Percentiles rank a stretch among this genome's conserved stretches.
Evolutionary conservation across 1,139 yeast species (phyloP).

Genomic region (Eremothecium gossypii): DNA sequence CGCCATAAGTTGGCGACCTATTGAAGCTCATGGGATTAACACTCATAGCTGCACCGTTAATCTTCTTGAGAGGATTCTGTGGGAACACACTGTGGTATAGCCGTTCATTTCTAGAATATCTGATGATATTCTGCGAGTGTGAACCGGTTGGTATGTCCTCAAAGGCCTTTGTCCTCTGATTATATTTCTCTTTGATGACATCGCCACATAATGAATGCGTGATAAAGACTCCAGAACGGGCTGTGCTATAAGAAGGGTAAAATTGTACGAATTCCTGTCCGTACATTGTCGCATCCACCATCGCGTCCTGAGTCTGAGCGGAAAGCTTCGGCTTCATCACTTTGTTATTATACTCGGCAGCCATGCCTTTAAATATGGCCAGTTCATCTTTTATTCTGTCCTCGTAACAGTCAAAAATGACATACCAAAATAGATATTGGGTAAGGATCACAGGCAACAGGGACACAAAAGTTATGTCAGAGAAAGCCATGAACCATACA

Average conservation of each 20-base stretch:
- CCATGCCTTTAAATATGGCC: constrained; percentile 50
- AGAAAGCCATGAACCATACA: constrained; percentile 32
- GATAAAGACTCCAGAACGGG: constrained; percentile 17
- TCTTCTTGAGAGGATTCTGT: background rate
- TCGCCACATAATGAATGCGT: constrained; percentile 25
- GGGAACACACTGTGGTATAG: background rate
- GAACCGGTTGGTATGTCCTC: constrained; percentile 13
- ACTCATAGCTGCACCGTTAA: constrained; percentile 8
- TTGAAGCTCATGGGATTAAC: constrained; percentile 4
- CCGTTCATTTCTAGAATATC: background rate
- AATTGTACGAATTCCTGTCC: constrained; percentile 32
- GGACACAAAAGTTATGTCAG: constrained; percentile 37
- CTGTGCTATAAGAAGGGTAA: constrained; percentile 33
- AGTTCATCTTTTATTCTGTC: constrained; percentile 49
- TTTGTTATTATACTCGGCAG: constrained; percentile 56
- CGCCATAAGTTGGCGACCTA: constrained; percentile 8
- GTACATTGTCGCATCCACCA: constrained; percentile 49
- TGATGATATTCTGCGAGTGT: constrained; percentile 7
- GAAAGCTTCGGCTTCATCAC: constrained; percentile 55
- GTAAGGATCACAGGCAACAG: constrained; percentile 33
- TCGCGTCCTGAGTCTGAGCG: constrained; percentile 49
- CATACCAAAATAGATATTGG: constrained; percentile 35
- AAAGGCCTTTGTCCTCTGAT: constrained; percentile 16
- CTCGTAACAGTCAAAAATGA: constrained; percentile 39
- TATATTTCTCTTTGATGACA: constrained; percentile 18